Base-by-base conservation (phyloP, 345 rosid genomes). In the Rhizophora mangle region DNA sequence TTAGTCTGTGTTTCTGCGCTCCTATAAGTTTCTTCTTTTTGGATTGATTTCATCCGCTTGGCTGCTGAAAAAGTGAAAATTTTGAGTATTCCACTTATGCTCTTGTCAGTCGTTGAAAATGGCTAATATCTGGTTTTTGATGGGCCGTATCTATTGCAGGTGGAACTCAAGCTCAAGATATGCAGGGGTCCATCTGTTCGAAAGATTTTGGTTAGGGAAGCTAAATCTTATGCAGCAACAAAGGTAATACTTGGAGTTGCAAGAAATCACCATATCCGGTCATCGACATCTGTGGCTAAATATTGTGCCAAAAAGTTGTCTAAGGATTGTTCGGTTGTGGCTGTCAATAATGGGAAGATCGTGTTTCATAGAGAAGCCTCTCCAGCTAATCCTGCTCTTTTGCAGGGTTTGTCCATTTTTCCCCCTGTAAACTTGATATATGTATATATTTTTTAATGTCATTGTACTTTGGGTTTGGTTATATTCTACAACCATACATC, bases 161-260 rank as follows among this genome's bases (percentile, higher is more conserved):
- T 77, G 69, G 70, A 72, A 72, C 80, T 77, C 72, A 77, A 77
- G 80, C 70, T 77, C 11, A 77, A 77, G 64, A 52, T 77, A 32
- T 77, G 80, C 51, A 77, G 80, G 59, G 80, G 80, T 34, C 63
- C 73, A n/a, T 77, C 80, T 5, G 30, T 68, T 29, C 21, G 73
- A 29, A 77, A 68, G 58, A 63, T 72, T 67, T 11, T 77, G 60
- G 76, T 77, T 3, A 68, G 80, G 54, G 80, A 77, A 58, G 76
- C 73, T n/a, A 77, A 62, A n/a, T 72, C 76, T 31, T 68, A 57
- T 30, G 2, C 69, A 49, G 76, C 80, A 47, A 21, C 68, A n/a
- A 72, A 72, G 22, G 8, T 77, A 27, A 77, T 77, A 56, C 65
- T 77, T 37, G 76, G 80, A 57, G 80, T 69, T 10, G 57, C 73